These are phyloP conservation scores for Periconia digitata DNA, from an alignment of 2,329 filamentous ascomycete species.

Conservation along the genomic window DNA sequence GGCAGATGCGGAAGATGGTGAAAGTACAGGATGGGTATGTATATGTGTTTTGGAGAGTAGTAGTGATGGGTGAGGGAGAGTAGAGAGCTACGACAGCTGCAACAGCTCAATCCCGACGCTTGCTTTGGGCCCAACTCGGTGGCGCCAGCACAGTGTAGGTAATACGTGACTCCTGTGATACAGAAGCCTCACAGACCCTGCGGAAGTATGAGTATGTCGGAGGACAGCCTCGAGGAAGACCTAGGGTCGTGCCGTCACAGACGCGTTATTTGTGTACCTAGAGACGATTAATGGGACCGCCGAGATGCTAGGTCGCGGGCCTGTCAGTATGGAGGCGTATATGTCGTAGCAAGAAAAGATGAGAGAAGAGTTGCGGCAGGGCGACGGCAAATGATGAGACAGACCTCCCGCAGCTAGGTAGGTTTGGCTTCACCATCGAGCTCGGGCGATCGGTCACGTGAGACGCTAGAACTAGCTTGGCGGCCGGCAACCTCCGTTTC, in stretches of 20 bases:
- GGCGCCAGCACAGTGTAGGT: slow-evolving; percentile 27
- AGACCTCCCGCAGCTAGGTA: not conserved
- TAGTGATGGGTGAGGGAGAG: slow-evolving; percentile 22
- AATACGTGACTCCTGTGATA: slow-evolving; percentile 24
- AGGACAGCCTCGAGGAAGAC: slow-evolving; percentile 16
- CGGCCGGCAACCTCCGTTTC: slow-evolving; percentile 27
- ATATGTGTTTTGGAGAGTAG: not conserved
- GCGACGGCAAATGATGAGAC: slow-evolving; percentile 1
- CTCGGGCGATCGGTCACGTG: slow-evolving; percentile 7
- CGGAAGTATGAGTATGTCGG: not conserved
- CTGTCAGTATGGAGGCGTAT: not conserved
- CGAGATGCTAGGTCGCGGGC: not conserved
- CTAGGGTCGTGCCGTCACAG: not conserved
- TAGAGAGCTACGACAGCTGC: slow-evolving; percentile 29
- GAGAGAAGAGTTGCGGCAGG: not conserved
- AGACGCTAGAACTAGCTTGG: slow-evolving; percentile 14
- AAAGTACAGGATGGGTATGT: slow-evolving; percentile 33
- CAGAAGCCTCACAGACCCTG: slow-evolving; percentile 15
- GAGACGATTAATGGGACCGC: not conserved
- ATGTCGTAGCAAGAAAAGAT: not conserved
- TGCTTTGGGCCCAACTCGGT: slow-evolving; percentile 23
- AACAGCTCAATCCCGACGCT: slow-evolving; percentile 29
- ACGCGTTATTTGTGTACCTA: not conserved
- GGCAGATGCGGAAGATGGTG: slow-evolving; percentile 40
- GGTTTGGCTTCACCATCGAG: slow-evolving; percentile 1